phyloP scores from a whole-genome alignment of 2,329 filamentous ascomycete species.

The Neoarthrinium moseri region DNA sequence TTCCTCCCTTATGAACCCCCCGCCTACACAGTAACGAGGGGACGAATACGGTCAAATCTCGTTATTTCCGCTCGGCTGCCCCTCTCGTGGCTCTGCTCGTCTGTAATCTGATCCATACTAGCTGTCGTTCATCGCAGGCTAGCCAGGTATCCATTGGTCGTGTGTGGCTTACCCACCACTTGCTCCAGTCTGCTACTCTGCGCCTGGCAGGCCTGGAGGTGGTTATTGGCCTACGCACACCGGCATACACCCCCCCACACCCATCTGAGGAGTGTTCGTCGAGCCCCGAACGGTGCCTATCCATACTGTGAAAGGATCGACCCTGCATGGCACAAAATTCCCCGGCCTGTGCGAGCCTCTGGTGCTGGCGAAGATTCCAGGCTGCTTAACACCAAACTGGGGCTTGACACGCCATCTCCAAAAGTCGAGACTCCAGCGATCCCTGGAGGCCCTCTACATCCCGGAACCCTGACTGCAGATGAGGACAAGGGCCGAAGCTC shows the following conservation, averaged over 20 bases:
- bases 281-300: too few relatives aligned
- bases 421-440: constrained; percentile 13
- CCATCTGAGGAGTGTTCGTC: constrained; percentile 26
- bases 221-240: not conserved
- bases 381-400: too few relatives aligned
- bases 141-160: not conserved
- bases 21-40: too few relatives aligned
- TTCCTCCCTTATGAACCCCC: too few relatives aligned
- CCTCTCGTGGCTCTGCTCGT: too few relatives aligned
- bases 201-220: too few relatives aligned
- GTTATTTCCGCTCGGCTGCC: too few relatives aligned
- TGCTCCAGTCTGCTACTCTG: not conserved
- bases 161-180: not conserved
- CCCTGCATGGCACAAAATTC: constrained; percentile 25
- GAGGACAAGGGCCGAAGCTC: constrained; percentile 22
- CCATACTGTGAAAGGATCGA: constrained; percentile 29
- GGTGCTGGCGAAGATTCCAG: constrained; percentile 20
- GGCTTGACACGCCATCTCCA: constrained; percentile 27
- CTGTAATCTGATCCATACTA: not conserved
- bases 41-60: too few relatives aligned
- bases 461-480: constrained; percentile 21
- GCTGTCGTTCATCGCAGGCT: too few relatives aligned
- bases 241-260: constrained; percentile 17
- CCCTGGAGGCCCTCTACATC: constrained; percentile 16
- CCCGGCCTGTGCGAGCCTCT: constrained; percentile 25